Evolutionary conservation across 495 filamentous ascomycete species (phyloP).

Genomic region (Trichoderma erinaceum): DNA sequence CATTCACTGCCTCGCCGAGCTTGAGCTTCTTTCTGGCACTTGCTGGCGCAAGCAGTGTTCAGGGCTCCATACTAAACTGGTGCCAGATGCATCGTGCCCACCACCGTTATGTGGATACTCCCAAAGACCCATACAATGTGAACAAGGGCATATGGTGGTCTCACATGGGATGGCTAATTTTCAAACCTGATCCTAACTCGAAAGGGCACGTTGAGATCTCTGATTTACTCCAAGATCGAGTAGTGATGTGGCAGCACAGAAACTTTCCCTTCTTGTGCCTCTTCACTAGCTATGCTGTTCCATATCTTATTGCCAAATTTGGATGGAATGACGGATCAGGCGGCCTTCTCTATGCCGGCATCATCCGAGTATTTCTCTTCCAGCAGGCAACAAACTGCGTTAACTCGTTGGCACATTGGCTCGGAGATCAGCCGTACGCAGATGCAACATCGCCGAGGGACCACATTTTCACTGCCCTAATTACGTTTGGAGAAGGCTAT

Average conservation of each 20-base stretch:
- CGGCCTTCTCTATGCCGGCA: constrained; percentile 89
- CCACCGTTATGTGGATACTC: constrained; percentile 97
- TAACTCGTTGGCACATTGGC: constrained; percentile 98
- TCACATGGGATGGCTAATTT: constrained; percentile 88
- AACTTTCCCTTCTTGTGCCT: constrained; percentile 86
- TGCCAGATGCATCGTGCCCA: constrained; percentile 91
- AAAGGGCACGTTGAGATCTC: constrained; percentile 94
- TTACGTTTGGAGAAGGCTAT: constrained; percentile 95
- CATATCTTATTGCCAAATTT: constrained; percentile 74
- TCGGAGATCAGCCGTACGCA: constrained; percentile 97
- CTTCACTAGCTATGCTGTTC: constrained; percentile 79
- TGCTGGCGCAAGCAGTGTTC: constrained; percentile 88
- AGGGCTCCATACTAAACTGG: constrained; percentile 97
- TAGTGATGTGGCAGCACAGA: constrained; percentile 91
- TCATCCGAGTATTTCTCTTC: constrained; percentile 94
- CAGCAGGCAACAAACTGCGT: constrained; percentile 99
- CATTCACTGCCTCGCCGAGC: constrained; percentile 78
- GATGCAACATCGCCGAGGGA: constrained; percentile 97
- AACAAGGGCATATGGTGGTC: constrained; percentile 96
- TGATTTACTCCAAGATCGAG: constrained; percentile 87
- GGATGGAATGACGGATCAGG: constrained; percentile 86
- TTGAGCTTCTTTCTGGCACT: constrained; percentile 89
- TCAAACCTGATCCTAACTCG: constrained; percentile 89
- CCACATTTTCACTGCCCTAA: constrained; percentile 88
- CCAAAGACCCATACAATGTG: constrained; percentile 97